These are phyloP conservation scores for Raffaelea ambrosiae DNA, from an alignment of 2,329 filamentous ascomycete genomes.

Conservation along the genomic window DNA sequence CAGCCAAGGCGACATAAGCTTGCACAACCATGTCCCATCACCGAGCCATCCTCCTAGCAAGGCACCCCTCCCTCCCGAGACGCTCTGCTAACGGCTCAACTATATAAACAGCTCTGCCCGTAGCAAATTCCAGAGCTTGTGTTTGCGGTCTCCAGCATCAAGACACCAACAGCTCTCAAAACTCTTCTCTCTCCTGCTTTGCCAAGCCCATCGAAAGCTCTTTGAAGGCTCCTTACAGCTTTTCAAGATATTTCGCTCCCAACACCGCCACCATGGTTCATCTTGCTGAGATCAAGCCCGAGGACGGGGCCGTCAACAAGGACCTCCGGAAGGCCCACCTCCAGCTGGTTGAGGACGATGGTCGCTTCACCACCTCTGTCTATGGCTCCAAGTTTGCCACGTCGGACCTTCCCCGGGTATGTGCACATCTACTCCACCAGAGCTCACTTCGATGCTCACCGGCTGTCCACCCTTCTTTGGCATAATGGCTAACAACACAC, in stretches of 20 bases:
- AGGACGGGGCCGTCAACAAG: constrained; percentile 19
- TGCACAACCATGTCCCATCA: too few relatives aligned
- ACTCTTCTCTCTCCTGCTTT: not conserved
- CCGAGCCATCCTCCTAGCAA: too few relatives aligned
- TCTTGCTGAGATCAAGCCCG: constrained; percentile 32
- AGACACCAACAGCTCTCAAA: not conserved
- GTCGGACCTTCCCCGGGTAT: constrained; percentile 59
- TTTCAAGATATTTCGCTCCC: not conserved
- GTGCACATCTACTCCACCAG: not conserved
- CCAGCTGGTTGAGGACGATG: constrained; percentile 40
- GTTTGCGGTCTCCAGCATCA: not conserved
- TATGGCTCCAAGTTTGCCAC: constrained; percentile 82
- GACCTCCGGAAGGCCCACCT: constrained; percentile 34
- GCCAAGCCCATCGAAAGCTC: not conserved
- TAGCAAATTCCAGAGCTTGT: not conserved
- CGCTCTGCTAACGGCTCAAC: not conserved
- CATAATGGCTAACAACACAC: constrained; percentile 15
- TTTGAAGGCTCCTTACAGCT: not conserved
- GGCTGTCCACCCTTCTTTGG: not conserved
- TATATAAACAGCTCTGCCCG: not conserved
- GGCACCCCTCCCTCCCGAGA: not conserved
- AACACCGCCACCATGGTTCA: constrained; percentile 38
- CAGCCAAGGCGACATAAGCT: too few relatives aligned
- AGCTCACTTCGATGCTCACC: not conserved
- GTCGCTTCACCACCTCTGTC: constrained; percentile 66